Evolutionary conservation across 345 rosid species (phyloP), one percentile per base, ranked within the genome.

Genomic region (Trapa incisa): DNA sequence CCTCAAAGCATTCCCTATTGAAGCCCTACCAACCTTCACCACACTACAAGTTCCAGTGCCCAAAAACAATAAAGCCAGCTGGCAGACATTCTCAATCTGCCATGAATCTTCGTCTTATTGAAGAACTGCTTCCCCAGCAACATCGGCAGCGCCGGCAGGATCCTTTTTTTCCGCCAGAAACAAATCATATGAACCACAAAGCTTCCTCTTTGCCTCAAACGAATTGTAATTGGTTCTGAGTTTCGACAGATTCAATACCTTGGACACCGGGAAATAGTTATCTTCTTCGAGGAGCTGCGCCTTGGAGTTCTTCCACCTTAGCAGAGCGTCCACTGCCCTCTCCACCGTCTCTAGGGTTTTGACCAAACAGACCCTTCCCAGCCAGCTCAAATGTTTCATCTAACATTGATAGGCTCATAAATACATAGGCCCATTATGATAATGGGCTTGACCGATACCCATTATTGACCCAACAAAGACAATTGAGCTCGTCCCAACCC

Each of bases 181-280:
- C 69, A 65, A 1, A 36, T 73, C 76, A 37, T 73, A 73, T 16
- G 72, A 68, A 65, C 69, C 72, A 57, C 72, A 68, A 16, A 73
- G 72, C 76, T 73, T 73, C 72, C 76, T 47, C 69, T 73, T 73
- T 38, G 72, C 72, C 69, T 73, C 72, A 50, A 73, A 73, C 6
- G 76, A 58, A 60, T 61, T 66, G 72, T 64, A 73, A 33, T 73
- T 42, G 68, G 52, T 56, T 62, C 76, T 69, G 33, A 73, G 61
- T 56, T 73, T 68, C 16, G 76, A 64, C 62, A 73, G 45, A 47
- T 65, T 73, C 39, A 73, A 35, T 12, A 73, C 76, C 45, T 73
- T 73, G n/a, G 76, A 65, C 14, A 73, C 71, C 22, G 68, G 76
- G 61, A 73, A 11, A 68, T 68, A 73, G 37, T 68, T 72, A 69